phyloP scores from a whole-genome alignment of 2,329 filamentous ascomycete species.

The Decorospora gaudefroyi region DNA sequence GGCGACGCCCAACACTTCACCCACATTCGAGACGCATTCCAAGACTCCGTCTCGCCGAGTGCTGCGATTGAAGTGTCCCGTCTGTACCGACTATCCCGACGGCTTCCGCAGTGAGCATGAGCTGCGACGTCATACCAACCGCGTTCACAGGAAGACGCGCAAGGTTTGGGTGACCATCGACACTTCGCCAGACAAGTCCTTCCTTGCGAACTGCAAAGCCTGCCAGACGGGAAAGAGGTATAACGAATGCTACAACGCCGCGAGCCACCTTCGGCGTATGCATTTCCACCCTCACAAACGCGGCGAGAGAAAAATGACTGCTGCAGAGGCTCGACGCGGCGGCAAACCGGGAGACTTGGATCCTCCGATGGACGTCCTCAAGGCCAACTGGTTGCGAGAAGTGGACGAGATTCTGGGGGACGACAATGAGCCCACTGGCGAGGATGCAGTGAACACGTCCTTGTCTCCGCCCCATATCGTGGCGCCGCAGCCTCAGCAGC shows the following conservation, averaged over 20 bases:
- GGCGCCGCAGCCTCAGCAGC: slow-evolving; percentile 15
- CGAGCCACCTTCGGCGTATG: slow-evolving; percentile 82
- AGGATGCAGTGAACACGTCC: slow-evolving; percentile 28
- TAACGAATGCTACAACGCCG: slow-evolving; percentile 90
- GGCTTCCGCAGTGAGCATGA: slow-evolving; percentile 89
- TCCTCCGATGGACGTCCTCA: slow-evolving; percentile 65
- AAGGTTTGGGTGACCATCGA: slow-evolving; percentile 69
- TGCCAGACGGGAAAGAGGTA: slow-evolving; percentile 79
- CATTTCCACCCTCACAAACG: slow-evolving; percentile 78
- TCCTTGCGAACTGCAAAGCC: slow-evolving; percentile 80
- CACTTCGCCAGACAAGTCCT: slow-evolving; percentile 62
- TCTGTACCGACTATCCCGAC: slow-evolving; percentile 73
- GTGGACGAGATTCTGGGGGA: slow-evolving; percentile 53
- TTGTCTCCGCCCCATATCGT: slow-evolving; percentile 25
- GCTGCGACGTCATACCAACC: slow-evolving; percentile 57
- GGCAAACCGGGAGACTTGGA: slow-evolving; percentile 60
- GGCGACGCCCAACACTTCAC: slow-evolving; percentile 38
- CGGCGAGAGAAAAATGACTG: slow-evolving; percentile 57
- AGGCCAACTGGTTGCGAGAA: slow-evolving; percentile 62
- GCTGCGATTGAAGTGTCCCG: slow-evolving; percentile 57
- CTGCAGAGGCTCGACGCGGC: slow-evolving; percentile 62
- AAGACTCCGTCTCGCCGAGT: slow-evolving; percentile 43
- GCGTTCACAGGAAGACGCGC: slow-evolving; percentile 66
- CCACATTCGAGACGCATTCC: slow-evolving; percentile 35
- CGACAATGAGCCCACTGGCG: slow-evolving; percentile 29